These are phyloP conservation scores for Suhomyces kilbournensis DNA, from an alignment of 805 yeast species.

Conservation along the genomic window DNA sequence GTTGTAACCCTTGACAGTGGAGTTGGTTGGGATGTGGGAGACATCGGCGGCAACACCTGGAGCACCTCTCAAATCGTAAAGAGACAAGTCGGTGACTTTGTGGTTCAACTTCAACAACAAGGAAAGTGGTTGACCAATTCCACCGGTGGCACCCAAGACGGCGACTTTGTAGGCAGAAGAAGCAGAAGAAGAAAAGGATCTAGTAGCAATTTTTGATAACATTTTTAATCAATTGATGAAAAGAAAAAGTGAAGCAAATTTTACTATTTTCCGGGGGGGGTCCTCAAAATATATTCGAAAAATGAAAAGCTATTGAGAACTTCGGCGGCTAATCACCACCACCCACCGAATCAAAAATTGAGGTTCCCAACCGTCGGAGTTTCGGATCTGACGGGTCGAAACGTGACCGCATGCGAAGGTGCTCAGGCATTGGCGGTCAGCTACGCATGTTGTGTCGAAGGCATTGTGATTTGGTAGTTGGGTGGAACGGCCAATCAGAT, in stretches of 20 bases:
- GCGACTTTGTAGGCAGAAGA: constrained; percentile 67
- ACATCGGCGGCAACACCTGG: constrained; percentile 97
- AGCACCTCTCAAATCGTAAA: constrained; percentile 88
- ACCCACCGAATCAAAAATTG: not conserved
- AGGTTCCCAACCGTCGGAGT: not conserved
- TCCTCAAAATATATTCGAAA: not conserved
- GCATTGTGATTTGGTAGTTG: not conserved
- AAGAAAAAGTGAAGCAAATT: not conserved
- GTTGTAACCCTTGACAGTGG: constrained; percentile 81
- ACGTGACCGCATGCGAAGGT: not conserved
- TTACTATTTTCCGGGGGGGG: not conserved
- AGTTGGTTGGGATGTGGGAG: constrained; percentile 90
- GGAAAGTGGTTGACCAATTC: constrained; percentile 88
- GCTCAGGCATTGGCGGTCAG: not conserved
- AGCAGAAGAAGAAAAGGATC: constrained; percentile 67
- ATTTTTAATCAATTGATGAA: constrained; percentile 24
- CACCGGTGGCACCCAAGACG: constrained; percentile 85
- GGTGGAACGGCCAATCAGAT: constrained; percentile 1
- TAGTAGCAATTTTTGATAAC: constrained; percentile 56
- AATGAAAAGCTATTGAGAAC: not conserved
- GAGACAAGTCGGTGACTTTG: constrained; percentile 79
- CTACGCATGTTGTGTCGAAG: not conserved
- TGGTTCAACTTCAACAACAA: constrained; percentile 81
- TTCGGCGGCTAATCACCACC: not conserved
- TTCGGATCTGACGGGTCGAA: not conserved